These are phyloP conservation scores for Fusarium austroafricanum DNA, from an alignment of 2,329 filamentous ascomycete genomes.

Conservation along the genomic window DNA sequence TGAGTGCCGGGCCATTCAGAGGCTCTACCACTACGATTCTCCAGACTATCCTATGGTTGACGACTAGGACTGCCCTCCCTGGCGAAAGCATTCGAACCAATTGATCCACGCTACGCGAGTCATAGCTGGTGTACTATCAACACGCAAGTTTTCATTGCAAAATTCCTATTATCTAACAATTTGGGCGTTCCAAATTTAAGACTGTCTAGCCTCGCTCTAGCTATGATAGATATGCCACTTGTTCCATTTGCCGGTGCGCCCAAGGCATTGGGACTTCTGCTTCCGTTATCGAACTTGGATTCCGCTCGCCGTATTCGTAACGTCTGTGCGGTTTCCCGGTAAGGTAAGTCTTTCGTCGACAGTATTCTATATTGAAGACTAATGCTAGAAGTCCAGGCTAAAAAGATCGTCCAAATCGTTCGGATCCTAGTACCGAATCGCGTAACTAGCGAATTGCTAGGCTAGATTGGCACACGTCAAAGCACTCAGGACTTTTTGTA, in stretches of 20 bases:
- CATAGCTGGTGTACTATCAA: neutral
- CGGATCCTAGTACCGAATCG: constrained; percentile 1
- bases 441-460: constrained; percentile 7
- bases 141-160: neutral
- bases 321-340: neutral
- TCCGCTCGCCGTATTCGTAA: constrained; percentile 1
- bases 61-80: neutral
- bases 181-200: neutral
- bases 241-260: neutral
- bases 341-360: neutral
- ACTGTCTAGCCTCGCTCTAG: neutral
- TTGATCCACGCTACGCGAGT: constrained; percentile 12
- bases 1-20: too few species aligned
- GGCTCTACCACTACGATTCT: too few species aligned
- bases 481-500: neutral
- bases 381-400: neutral
- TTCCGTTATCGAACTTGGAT: neutral
- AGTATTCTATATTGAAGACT: neutral
- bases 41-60: too few species aligned
- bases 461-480: neutral
- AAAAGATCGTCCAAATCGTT: neutral
- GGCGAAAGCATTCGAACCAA: neutral
- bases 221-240: neutral
- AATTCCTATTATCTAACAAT: neutral
- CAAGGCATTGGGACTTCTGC: constrained; percentile 1